These are phyloP conservation scores for Pistacia atlantica DNA, from an alignment of 345 rosid species.

Conservation along the genomic window DNA sequence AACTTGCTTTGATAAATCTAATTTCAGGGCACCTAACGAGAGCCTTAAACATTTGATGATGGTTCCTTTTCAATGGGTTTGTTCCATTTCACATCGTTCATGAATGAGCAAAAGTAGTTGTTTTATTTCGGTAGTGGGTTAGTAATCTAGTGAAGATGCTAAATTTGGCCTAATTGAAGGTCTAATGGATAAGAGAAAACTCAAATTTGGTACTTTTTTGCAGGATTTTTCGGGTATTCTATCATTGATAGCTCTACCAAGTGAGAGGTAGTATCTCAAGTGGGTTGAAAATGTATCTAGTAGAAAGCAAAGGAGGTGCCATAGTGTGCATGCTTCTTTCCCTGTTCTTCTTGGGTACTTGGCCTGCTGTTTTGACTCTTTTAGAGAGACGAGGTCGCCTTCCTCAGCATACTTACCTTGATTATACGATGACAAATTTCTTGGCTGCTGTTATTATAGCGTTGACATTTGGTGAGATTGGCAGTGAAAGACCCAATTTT, in stretches of 20 bases:
- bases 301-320: conserved; percentile 89
- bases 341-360: conserved; percentile 75
- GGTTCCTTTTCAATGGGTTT: neutral
- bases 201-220: neutral
- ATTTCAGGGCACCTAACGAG: neutral
- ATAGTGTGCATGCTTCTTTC: conserved; percentile 69
- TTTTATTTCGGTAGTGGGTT: neutral
- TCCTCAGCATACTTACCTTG: conserved; percentile 91
- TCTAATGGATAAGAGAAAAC: neutral
- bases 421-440: conserved; percentile 75
- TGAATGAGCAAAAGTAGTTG: neutral
- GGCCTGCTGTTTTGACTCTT: conserved; percentile 82
- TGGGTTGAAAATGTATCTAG: conserved; percentile 57
- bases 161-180: neutral
- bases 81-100: neutral
- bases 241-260: conserved; percentile 16
- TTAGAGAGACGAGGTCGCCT: conserved; percentile 84
- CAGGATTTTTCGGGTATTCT: conserved; percentile 28
- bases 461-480: conserved; percentile 65
- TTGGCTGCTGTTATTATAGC: conserved; percentile 73
- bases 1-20: neutral
- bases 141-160: neutral
- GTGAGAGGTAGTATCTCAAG: conserved; percentile 9
- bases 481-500: conserved; percentile 54
- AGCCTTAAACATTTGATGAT: neutral